A percentile compares a stretch with the other conserved stretches of the same genome.
Evolutionary conservation across 805 yeast species (phyloP).

Genomic region (Yarrowia hollandica): DNA sequence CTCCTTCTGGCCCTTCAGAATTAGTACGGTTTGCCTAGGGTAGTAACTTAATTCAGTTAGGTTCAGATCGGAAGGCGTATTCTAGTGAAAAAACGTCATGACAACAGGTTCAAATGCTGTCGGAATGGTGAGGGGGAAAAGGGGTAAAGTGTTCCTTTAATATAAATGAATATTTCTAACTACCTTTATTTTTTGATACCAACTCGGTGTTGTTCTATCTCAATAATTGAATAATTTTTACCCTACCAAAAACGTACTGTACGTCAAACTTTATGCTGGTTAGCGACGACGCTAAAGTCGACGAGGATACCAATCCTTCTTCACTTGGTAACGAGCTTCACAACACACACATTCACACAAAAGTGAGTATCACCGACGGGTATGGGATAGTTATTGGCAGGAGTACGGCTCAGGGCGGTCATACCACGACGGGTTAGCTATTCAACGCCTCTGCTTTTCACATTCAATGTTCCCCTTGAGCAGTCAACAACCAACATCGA

Average conservation of each 20-base stretch:
- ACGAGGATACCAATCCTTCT: slow-evolving; percentile 20
- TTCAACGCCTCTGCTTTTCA: not conserved
- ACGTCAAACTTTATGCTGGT: slow-evolving; percentile 22
- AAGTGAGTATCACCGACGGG: slow-evolving; percentile 1
- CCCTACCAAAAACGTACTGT: slow-evolving; percentile 23
- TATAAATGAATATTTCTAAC: too few species aligned
- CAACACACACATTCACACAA: slow-evolving; percentile 19
- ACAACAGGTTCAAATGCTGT: not conserved
- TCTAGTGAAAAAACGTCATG: not conserved
- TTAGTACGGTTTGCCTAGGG: slow-evolving; percentile 12
- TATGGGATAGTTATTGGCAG: not conserved
- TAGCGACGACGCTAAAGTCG: slow-evolving; percentile 28
- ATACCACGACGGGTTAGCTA: not conserved
- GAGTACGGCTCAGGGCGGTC: not conserved
- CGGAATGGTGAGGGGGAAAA: too few species aligned
- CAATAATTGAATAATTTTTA: not conserved
- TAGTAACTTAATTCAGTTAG: slow-evolving; percentile 7
- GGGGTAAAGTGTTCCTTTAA: too few species aligned
- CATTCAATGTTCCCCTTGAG: not conserved
- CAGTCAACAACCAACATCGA: not conserved
- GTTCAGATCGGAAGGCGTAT: slow-evolving; percentile 23
- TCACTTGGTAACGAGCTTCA: slow-evolving; percentile 16
- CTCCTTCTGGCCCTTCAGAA: not conserved
- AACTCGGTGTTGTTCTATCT: not conserved
- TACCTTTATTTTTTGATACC: not conserved